Evolutionary conservation across 148 eudicot genomes (phyloP).

Genomic region (Vaccinium darrowii): DNA sequence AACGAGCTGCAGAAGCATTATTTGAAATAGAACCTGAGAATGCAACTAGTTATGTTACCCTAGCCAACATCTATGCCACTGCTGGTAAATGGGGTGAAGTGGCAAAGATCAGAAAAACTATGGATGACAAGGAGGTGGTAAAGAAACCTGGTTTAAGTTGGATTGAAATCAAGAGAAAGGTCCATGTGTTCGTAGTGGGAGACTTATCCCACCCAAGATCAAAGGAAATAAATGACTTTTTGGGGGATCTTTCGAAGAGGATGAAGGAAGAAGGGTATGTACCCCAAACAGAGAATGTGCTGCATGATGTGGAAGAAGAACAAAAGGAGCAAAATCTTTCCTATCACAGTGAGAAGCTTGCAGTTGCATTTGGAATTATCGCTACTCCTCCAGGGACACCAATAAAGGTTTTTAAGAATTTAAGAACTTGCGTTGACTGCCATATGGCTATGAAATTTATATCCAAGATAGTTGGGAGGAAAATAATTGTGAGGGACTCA

Average conservation of each 20-base stretch:
- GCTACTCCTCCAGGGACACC: constrained; percentile 47
- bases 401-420: constrained; percentile 19
- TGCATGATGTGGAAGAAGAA: constrained; percentile 67
- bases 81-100: constrained; percentile 16
- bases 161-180: constrained; percentile 48
- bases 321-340: constrained; percentile 61
- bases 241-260: constrained; percentile 40
- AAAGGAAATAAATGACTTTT: constrained; percentile 36
- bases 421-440: constrained; percentile 17
- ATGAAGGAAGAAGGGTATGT: constrained; percentile 64
- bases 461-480: constrained; percentile 14
- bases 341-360: constrained; percentile 65
- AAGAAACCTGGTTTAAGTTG: constrained; percentile 58
- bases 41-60: constrained; percentile 13
- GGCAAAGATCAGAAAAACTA: constrained; percentile 6
- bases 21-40: constrained; percentile 12
- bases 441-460: constrained; percentile 10
- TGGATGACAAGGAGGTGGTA: constrained; percentile 44
- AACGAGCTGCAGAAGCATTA: constrained; percentile 17
- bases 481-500: constrained; percentile 33
- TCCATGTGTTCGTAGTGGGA: constrained; percentile 50
- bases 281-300: constrained; percentile 51
- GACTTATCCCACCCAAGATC: constrained; percentile 50
- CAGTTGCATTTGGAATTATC: constrained; percentile 56
- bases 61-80: constrained; percentile 17